Evolutionary conservation across 2,329 filamentous ascomycete genomes (phyloP), one percentile per base, ranked within the genome.

Genomic region (Fusarium veterinarium): DNA sequence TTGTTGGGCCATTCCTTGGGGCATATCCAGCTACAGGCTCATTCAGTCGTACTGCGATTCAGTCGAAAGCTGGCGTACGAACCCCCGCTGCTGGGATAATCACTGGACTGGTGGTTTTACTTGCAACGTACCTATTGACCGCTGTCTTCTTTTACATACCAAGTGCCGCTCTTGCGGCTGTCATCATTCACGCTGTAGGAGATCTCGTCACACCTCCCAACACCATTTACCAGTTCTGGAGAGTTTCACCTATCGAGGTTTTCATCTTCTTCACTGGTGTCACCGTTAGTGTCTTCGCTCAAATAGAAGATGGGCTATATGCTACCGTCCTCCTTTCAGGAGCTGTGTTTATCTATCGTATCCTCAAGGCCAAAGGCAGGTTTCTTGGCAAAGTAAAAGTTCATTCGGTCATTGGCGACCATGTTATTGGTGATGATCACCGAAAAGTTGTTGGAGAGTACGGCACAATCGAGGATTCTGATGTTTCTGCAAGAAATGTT

Each of bases 91-190:
- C 94, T 20, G 95, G 96, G 83, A 88, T 97, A 45, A 93, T 98
- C 72, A 98, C 95, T 12, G 95, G 93, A 0, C 60, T 93, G 19
- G 88, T 98, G 19, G 95, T 98, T 8, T 87, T 98, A 0, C 85
- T 98, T 13, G 95, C 96, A 40, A 94, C 97, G 71, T 98, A 98
- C 78, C 93, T 93, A 16, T 85, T 98, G 53, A 92, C 95, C 0
- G 90, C 92, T 0, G 91, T 98, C 33, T 98, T 98, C 87, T 98
- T 91, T 84, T 98, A 96, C 82, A 98, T 98, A 66, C 94, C 95
- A 0, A 93, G 88, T 68, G 90, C 95, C 9, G 88, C 91, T 7
- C 88, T 98, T 4, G 88, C 95, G 1, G 96, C 91, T 31, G 94
- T 98, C 78, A 98, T 98, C 74, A 97, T 98, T 71, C 95, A 98